A percentile compares a stretch with the other conserved stretches of the same genome.
phyloP scores from a whole-genome alignment of 257 asterid species.

The Galeopsis tetrahit region DNA sequence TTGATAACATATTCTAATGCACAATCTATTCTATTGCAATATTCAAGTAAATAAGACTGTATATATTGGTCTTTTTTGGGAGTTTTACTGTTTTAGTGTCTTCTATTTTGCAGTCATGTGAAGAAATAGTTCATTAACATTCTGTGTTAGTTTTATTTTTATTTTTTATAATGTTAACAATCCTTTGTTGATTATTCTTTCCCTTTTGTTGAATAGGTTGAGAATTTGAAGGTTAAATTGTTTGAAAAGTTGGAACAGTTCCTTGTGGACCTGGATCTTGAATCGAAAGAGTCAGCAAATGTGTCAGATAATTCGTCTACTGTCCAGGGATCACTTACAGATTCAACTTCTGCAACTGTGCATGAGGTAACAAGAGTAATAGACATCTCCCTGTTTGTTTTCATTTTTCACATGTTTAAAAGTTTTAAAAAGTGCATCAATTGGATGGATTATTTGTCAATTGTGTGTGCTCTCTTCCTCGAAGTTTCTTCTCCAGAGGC shows the following conservation, averaged over 20 bases:
- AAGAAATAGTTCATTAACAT: constrained; percentile 19
- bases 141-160: constrained; percentile 7
- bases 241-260: constrained; percentile 93
- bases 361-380: constrained; percentile 66
- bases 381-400: constrained; percentile 25
- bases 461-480: constrained; percentile 1
- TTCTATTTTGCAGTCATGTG: constrained; percentile 13
- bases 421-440: constrained; percentile 8
- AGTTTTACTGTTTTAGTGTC: neutral
- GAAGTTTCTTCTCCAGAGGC: constrained; percentile 22
- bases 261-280: constrained; percentile 84
- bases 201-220: constrained; percentile 67
- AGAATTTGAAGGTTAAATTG: constrained; percentile 83
- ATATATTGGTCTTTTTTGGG: constrained; percentile 4
- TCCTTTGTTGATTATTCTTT: constrained; percentile 30
- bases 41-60: constrained; percentile 10
- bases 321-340: constrained; percentile 48
- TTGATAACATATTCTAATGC: constrained; percentile 25
- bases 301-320: constrained; percentile 48
- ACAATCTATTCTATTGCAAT: constrained; percentile 6
- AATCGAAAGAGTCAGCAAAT: constrained; percentile 56
- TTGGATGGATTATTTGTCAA: constrained; percentile 8
- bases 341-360: constrained; percentile 52
- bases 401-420: constrained; percentile 11
- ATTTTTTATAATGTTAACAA: constrained; percentile 22